These are phyloP conservation scores for Solanum peruvianum DNA, from an alignment of 257 asterid species.

Conservation along the genomic window DNA sequence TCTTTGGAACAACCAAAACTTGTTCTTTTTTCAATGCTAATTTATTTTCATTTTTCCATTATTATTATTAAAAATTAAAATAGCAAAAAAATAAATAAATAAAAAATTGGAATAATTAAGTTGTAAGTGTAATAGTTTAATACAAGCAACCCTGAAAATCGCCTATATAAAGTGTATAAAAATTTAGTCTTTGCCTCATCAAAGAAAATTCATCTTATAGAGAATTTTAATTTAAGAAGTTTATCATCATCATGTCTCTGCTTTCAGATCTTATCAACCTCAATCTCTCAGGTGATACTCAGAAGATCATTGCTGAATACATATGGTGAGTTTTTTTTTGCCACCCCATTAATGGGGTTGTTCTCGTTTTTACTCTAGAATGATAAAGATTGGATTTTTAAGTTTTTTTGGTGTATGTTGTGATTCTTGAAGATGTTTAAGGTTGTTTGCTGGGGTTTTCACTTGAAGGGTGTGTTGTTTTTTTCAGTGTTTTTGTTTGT, in stretches of 20 bases:
- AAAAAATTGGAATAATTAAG: neutral
- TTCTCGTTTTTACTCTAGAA: neutral
- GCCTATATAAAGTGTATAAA: neutral
- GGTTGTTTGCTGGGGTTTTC: neutral
- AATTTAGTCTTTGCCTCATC: neutral
- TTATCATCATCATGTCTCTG: slow-evolving; percentile 27
- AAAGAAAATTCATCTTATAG: neutral
- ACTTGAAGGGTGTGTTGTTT: neutral
- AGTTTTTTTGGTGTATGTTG: neutral
- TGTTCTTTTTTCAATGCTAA: neutral
- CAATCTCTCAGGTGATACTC: slow-evolving; percentile 42
- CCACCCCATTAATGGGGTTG: neutral
- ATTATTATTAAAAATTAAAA: neutral
- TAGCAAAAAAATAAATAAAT: neutral
- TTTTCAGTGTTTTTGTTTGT: neutral
- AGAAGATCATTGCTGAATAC: slow-evolving; percentile 59
- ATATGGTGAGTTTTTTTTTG: slow-evolving; percentile 40
- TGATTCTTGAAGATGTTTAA: neutral
- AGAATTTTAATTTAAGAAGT: neutral
- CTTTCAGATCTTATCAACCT: slow-evolving; percentile 54
- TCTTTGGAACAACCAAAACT: neutral
- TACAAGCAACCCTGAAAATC: neutral
- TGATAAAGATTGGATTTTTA: neutral
- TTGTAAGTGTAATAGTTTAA: neutral
- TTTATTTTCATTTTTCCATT: neutral